A percentile compares a stretch with the other conserved stretches of the same genome.
phyloP scores from a whole-genome alignment of 2,329 filamentous ascomycete genomes.

The Arthroderma sp. region DNA sequence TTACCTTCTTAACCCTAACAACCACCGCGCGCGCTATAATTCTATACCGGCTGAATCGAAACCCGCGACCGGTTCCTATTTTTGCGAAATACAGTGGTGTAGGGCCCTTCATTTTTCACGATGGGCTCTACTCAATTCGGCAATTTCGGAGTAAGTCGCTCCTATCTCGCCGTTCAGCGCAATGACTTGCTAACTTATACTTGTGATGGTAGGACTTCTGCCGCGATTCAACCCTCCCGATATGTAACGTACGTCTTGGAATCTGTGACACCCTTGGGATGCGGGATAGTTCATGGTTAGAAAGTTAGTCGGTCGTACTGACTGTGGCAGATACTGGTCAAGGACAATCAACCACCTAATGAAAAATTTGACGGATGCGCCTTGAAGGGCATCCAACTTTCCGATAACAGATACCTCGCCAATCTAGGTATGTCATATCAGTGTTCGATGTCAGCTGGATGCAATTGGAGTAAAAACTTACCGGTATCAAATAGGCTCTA shows the following conservation, averaged over 20 bases:
- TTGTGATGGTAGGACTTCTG: slow-evolving; percentile 56
- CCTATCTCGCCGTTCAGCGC: not conserved
- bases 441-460: too few species aligned
- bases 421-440: slow-evolving; percentile 57
- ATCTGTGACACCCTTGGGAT: not conserved
- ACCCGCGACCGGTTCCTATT: too few species aligned
- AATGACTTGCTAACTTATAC: slow-evolving; percentile 1
- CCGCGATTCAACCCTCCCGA: slow-evolving; percentile 66
- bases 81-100: too few species aligned
- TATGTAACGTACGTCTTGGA: slow-evolving; percentile 63
- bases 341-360: slow-evolving; percentile 45
- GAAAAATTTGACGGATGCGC: slow-evolving; percentile 56
- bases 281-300: not conserved
- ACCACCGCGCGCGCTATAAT: too few species aligned
- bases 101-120: slow-evolving; percentile 5
- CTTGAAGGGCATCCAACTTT: slow-evolving; percentile 61
- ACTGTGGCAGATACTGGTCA: slow-evolving; percentile 48
- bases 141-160: slow-evolving; percentile 41
- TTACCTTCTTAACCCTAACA: too few species aligned
- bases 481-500: slow-evolving; percentile 51
- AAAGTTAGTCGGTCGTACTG: slow-evolving; percentile 6
- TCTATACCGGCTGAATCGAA: too few species aligned
- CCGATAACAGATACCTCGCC: slow-evolving; percentile 52
- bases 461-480: not conserved
- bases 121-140: slow-evolving; percentile 46